These are phyloP conservation scores for Pulicaria dysenterica DNA, from an alignment of 129 eudicot species.

Conservation along the genomic window DNA sequence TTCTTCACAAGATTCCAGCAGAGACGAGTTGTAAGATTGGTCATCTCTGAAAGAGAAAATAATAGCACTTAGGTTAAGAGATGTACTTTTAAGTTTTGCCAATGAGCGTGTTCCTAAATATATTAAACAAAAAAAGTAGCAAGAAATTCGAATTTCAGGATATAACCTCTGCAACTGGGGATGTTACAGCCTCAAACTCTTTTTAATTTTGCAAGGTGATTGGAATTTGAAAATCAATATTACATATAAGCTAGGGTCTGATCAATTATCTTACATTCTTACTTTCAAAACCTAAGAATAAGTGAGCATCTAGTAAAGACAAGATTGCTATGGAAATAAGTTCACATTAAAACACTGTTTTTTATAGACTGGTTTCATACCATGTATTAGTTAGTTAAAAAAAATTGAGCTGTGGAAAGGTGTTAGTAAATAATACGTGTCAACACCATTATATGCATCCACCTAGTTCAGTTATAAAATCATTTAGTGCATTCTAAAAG, in stretches of 20 bases:
- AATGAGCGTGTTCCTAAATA: not conserved
- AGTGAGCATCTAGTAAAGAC: not conserved
- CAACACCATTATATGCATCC: no score
- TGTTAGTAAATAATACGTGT: no score
- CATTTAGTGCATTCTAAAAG: no score
- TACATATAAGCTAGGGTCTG: not conserved
- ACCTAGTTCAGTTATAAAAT: no score
- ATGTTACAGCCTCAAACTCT: slow-evolving; percentile 2
- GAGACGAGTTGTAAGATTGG: slow-evolving; percentile 75
- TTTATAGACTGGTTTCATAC: no score
- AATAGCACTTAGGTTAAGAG: slow-evolving; percentile 3
- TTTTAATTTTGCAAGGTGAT: slow-evolving; percentile 5
- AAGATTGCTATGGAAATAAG: not conserved
- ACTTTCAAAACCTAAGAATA: slow-evolving; percentile 12
- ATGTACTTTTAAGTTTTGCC: not conserved
- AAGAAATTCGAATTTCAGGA: slow-evolving; percentile 18
- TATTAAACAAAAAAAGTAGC: slow-evolving; percentile 18
- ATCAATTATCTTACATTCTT: not conserved
- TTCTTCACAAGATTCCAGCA: slow-evolving; percentile 97
- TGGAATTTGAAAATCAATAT: not conserved
- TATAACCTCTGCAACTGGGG: slow-evolving; percentile 1
- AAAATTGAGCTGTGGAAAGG: no score
- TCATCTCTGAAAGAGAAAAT: slow-evolving; percentile 61
- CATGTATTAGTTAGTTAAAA: no score
- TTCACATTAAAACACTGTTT: no score